A percentile compares a stretch with the other conserved stretches of the same genome.
These are phyloP conservation scores for Didymella segeticola DNA, from an alignment of 2,329 filamentous ascomycete genomes.

Conservation along the genomic window DNA sequence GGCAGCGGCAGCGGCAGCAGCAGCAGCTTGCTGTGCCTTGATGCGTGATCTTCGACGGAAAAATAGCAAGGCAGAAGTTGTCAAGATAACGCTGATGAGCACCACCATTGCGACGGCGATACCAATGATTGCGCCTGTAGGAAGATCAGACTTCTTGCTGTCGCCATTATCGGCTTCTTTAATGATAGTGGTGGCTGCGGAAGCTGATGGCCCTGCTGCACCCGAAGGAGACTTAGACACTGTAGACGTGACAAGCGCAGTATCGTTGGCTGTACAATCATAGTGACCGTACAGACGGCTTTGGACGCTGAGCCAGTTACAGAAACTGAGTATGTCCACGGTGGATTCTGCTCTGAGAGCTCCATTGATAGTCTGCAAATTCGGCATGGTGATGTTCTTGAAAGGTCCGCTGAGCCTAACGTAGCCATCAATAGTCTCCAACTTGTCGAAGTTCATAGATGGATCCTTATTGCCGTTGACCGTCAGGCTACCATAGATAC, in stretches of 20 bases:
- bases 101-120: slow-evolving; percentile 15
- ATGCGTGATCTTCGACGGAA: slow-evolving; percentile 18
- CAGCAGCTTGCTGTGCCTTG: slow-evolving; percentile 21
- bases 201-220: background rate
- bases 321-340: slow-evolving; percentile 21
- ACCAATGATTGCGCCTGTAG: slow-evolving; percentile 15
- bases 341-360: slow-evolving; percentile 24
- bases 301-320: slow-evolving; percentile 18
- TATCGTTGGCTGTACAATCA: slow-evolving; percentile 24
- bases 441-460: slow-evolving; percentile 16
- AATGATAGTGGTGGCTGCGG: background rate
- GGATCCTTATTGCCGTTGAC: slow-evolving; percentile 17
- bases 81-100: slow-evolving; percentile 8
- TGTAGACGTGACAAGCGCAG: background rate
- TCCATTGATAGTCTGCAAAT: slow-evolving; percentile 21
- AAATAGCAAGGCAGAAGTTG: slow-evolving; percentile 9
- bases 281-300: slow-evolving; percentile 20
- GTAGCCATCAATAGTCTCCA: slow-evolving; percentile 28
- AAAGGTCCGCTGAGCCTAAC: slow-evolving; percentile 24
- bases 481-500: slow-evolving; percentile 25
- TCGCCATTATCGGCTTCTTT: background rate
- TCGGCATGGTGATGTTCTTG: slow-evolving; percentile 31
- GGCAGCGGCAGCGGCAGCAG: background rate
- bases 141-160: background rate
- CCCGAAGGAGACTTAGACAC: background rate